Base-by-base conservation (phyloP, 2,329 filamentous ascomycete species). In the Microdochium nivale region DNA sequence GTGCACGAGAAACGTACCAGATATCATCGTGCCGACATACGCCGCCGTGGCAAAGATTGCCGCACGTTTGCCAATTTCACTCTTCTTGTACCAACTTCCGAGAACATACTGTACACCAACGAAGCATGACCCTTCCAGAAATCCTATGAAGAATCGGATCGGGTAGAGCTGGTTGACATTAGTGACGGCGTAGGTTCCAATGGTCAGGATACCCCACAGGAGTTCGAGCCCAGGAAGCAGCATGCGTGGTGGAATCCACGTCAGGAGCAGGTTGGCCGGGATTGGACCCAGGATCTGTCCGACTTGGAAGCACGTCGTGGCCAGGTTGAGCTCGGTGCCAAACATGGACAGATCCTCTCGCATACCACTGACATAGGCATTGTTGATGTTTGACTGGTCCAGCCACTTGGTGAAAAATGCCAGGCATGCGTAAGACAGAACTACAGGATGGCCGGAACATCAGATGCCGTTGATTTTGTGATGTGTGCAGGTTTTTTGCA, bases 21-120 rank as follows among this genome's bases (percentile, higher is more conserved):
- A 72, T 52, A 77, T 74, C 62, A 65, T 65, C 23, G 53, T 55
- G 4, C 61, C 63, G 47, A 65, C 61, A 3, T 60, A 40, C 4
- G 62, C 51, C 16, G 59, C 62, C 1, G 62, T 58, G 24, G 68
- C 66, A 52, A 70, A 70, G 21, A 71, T 64, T 37, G 65, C 66
- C 1, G 67, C 66, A 21, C 77, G 66, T 57, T 80, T 80, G 48
- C 75, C 78, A 0, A 73, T 66, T 32, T 72, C 70, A 0, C 56
- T 55, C 9, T 67, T 69, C 2, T 66, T 72, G 52, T 72, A 72
- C 70, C 70, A 72, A 37, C 67, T 66, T 58, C 73, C 71, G 35
- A 72, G 65, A 3, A 72, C 55, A 1, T 69, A 71, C 64, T 71
- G 72, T 66, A 72, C 72, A 3, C 69, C 69, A 0, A 70, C 70